Percentiles rank a stretch among this genome's conserved stretches.
Evolutionary conservation across 176 grass and related monocot species (phyloP).

Genomic region (Rhynchospora breviuscula): DNA sequence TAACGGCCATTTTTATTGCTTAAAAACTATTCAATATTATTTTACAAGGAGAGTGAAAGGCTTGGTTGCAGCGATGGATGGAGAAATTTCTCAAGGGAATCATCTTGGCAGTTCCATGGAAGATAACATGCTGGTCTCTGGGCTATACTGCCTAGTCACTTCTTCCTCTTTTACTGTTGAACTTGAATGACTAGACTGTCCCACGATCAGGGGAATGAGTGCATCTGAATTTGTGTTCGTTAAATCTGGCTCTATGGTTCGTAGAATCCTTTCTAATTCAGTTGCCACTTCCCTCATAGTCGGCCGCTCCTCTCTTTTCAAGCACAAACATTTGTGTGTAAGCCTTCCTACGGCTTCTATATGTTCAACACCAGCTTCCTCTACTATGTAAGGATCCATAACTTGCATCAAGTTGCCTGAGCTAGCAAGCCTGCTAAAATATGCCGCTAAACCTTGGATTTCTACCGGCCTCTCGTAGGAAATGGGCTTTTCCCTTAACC

Average conservation of each 20-base stretch:
- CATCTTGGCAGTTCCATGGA: not conserved
- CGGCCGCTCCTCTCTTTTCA: not conserved
- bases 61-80: too few species aligned
- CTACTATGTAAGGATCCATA: not conserved
- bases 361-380: not conserved
- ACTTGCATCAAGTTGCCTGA: not conserved
- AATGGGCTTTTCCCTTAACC: not conserved
- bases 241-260: not conserved
- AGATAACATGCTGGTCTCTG: not conserved
- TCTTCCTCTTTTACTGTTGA: not conserved
- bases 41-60: too few species aligned
- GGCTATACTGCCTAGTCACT: not conserved
- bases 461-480: not conserved
- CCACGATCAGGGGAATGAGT: not conserved
- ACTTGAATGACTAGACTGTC: not conserved
- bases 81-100: not conserved
- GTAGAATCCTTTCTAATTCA: not conserved
- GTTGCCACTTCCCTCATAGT: not conserved
- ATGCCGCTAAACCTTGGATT: not conserved
- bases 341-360: not conserved
- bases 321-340: not conserved
- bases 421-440: not conserved
- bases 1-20: too few species aligned
- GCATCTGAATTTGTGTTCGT: not conserved
- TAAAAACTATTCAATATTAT: too few species aligned